Evolutionary conservation across 106 monocot species (phyloP), one percentile per base, ranked within the genome.

Genomic region (Narthecium ossifragum): DNA sequence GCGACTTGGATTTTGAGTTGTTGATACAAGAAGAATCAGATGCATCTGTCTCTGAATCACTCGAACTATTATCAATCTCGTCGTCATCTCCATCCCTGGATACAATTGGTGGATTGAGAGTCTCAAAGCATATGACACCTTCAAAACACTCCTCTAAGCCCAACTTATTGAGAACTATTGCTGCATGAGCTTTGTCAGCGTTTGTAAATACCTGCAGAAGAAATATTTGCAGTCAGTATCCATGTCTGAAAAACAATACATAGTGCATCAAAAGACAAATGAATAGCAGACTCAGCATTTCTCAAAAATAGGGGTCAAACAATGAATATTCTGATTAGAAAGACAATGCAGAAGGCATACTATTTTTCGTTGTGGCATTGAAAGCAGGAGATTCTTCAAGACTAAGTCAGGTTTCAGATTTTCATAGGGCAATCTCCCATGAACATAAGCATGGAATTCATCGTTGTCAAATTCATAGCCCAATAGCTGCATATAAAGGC

Each of bases 131-230:
- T 46, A 92, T 88, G 26, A 88, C 64, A 20, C 84, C 88, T 52
- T 92, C 88, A 59, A 92, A 92, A 72, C 92, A 92, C 37, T 84
- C 92, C 64, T 92, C 92, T 23, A 92, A 61, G 7, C 92, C 88
- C 20, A 92, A 61, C 43, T 63, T 69, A 18, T 48, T 70, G 12
- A 92, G 73, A 24, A 82, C 88, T 69, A 55, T 51, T 12, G 61
- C 75, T 11, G 69, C 92, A 71, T 88, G 92, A 52, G 64, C 81
- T 69, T 79, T 62, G 59, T 92, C 92, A 27, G 84, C 71, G 65
- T 92, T 92, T 15, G 92, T 92, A 52, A 92, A 92, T 25, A 92
- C 85, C 92, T 92, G 68, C 53, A 64, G 15, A 6, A 26, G 33
- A 13, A n/a, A n/a, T n/a, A n/a, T n/a, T n/a, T n/a, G n/a, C n/a